Conservation (phyloP, 495 filamentous ascomycete genomes). For the Penicillium argentinense region DNA sequence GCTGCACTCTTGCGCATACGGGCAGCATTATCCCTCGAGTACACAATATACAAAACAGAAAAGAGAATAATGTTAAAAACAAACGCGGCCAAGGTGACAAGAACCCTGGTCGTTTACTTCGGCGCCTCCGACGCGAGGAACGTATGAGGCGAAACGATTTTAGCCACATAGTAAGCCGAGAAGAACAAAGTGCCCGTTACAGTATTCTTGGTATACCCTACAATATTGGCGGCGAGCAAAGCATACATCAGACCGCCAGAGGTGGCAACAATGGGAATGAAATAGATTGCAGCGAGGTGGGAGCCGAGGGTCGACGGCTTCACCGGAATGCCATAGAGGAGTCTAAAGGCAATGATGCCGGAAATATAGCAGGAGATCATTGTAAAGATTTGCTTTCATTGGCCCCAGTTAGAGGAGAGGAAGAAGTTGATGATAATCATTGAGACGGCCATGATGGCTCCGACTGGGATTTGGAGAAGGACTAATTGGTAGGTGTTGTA, state of each 20-base stretch:
- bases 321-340: slow-evolving; percentile 1
- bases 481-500: slow-evolving; percentile 54
- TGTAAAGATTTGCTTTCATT: slow-evolving; percentile 46
- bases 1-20: slow-evolving; percentile 1
- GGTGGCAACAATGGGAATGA: slow-evolving; percentile 3
- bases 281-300: slow-evolving; percentile 9
- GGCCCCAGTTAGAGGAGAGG: slow-evolving; percentile 36
- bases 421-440: slow-evolving; percentile 52
- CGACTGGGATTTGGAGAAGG: slow-evolving; percentile 57
- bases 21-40: slow-evolving; percentile 4
- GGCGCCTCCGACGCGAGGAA: slow-evolving; percentile 3
- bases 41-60: slow-evolving; percentile 5
- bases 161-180: slow-evolving; percentile 56
- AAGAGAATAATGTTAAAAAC: slow-evolving; percentile 8
- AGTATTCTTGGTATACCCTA: slow-evolving; percentile 67
- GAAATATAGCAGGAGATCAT: slow-evolving; percentile 23
- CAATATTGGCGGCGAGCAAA: slow-evolving; percentile 56
- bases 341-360: slow-evolving; percentile 16
- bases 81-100: slow-evolving; percentile 6
- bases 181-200: slow-evolving; percentile 61
- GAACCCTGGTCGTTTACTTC: slow-evolving; percentile 7
- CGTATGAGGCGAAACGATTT: slow-evolving; percentile 38
- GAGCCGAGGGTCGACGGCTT: neutral
- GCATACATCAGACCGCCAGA: slow-evolving; percentile 22
- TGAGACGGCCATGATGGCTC: slow-evolving; percentile 55